Evolutionary conservation across 345 rosid species (phyloP).

Genomic region (Lenwebbia sp.): DNA sequence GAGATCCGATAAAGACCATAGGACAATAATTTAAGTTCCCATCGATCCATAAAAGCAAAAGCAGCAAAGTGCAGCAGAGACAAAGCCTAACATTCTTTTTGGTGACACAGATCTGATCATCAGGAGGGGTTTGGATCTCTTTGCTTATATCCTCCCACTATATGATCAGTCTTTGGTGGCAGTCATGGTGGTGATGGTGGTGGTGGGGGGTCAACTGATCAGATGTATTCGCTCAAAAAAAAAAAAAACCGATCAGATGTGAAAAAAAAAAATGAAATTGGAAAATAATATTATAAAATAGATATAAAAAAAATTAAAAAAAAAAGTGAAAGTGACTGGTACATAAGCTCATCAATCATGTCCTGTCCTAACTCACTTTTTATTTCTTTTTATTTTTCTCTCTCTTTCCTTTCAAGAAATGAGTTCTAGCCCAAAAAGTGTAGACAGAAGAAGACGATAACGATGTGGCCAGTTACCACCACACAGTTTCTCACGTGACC

Average conservation of each 20-base stretch:
- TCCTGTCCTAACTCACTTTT: not conserved
- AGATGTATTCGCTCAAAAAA: not conserved
- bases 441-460: not conserved
- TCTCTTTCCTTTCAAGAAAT: not conserved
- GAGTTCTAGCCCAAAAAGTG: not conserved
- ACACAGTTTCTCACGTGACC: not conserved
- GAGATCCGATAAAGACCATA: not conserved
- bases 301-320: not conserved
- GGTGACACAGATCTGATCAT: not conserved
- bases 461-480: not conserved
- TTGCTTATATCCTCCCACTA: not conserved
- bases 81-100: not conserved
- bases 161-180: not conserved
- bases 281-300: not conserved
- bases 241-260: not conserved
- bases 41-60: not conserved
- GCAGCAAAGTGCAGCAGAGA: not conserved
- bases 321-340: not conserved
- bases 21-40: not conserved
- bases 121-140: no score
- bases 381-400: not conserved
- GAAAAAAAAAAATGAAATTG: not conserved
- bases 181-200: not conserved
- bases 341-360: not conserved
- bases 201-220: not conserved